These are phyloP conservation scores for Tylopilus felleus DNA, from an alignment of 768 basidiomycete species.

Conservation along the genomic window DNA sequence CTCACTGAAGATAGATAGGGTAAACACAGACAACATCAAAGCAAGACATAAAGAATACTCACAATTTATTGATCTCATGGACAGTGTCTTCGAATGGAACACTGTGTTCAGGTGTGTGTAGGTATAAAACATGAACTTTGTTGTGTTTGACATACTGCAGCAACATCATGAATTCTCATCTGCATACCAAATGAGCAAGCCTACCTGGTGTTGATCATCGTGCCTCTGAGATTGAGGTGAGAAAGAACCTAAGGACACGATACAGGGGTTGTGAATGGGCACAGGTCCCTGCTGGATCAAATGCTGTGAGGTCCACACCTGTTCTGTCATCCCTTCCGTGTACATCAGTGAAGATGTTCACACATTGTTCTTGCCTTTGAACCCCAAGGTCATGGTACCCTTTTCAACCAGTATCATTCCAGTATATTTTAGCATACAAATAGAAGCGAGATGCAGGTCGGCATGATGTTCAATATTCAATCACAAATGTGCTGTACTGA, in stretches of 20 bases:
- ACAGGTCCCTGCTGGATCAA: not conserved
- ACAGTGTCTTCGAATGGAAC: slow-evolving; percentile 57
- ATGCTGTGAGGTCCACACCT: slow-evolving; percentile 23
- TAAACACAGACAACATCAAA: not conserved
- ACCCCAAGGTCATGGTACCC: slow-evolving; percentile 51
- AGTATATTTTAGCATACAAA: slow-evolving; percentile 15
- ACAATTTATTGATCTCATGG: slow-evolving; percentile 55
- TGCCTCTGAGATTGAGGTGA: slow-evolving; percentile 38
- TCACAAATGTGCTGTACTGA: not conserved
- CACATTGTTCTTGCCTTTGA: slow-evolving; percentile 39
- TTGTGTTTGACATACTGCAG: slow-evolving; percentile 42
- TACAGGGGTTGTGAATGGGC: not conserved
- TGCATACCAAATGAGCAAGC: not conserved
- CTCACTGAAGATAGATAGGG: slow-evolving; percentile 36
- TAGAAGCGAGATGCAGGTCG: slow-evolving; percentile 29
- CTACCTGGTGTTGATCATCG: slow-evolving; percentile 49
- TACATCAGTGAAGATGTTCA: slow-evolving; percentile 40
- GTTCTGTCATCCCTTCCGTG: slow-evolving; percentile 53
- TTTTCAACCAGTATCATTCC: slow-evolving; percentile 8
- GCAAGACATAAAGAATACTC: slow-evolving; percentile 9
- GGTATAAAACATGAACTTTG: slow-evolving; percentile 51
- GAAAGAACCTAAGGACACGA: slow-evolving; percentile 33
- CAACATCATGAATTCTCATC: slow-evolving; percentile 38
- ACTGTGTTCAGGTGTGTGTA: slow-evolving; percentile 58
- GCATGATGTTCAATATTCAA: slow-evolving; percentile 11